These are phyloP conservation scores for Malassezia slooffiae DNA, from an alignment of 1,284 basidiomycete species.

Conservation along the genomic window DNA sequence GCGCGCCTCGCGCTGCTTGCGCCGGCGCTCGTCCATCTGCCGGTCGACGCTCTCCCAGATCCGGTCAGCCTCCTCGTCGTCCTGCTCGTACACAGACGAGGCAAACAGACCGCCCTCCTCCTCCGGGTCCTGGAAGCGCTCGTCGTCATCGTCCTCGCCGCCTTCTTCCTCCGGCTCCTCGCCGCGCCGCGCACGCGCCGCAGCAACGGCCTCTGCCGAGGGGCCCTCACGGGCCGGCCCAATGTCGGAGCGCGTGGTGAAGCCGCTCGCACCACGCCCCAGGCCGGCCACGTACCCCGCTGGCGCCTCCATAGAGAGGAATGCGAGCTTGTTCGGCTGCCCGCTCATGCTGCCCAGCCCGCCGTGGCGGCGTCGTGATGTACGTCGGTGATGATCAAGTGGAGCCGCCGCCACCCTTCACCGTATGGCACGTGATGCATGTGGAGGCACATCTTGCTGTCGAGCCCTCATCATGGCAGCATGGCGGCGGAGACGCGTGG, in stretches of 20 bases:
- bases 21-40: constrained; percentile 75
- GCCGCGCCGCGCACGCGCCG: constrained; percentile 42
- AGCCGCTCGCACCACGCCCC: constrained; percentile 65
- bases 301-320: constrained; percentile 39
- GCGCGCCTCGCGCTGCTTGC: constrained; percentile 67
- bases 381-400: no score
- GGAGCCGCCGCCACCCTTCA: no score
- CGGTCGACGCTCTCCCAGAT: constrained; percentile 85
- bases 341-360: constrained; percentile 16
- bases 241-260: constrained; percentile 96
- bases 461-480: not conserved
- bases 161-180: constrained; percentile 42
- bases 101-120: constrained; percentile 94
- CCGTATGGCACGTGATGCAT: not conserved
- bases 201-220: constrained; percentile 73
- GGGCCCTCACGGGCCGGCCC: constrained; percentile 91
- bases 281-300: constrained; percentile 44
- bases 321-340: constrained; percentile 36
- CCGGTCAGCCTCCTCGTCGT: constrained; percentile 91
- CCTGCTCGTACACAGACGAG: constrained; percentile 86
- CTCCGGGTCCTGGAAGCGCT: constrained; percentile 88
- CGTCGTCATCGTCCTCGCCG: constrained; percentile 74
- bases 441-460: not conserved
- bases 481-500: constrained; percentile 1
- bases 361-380: not conserved